phyloP scores from a whole-genome alignment of 2,329 filamentous ascomycete species.

The Blastomyces silverae region DNA sequence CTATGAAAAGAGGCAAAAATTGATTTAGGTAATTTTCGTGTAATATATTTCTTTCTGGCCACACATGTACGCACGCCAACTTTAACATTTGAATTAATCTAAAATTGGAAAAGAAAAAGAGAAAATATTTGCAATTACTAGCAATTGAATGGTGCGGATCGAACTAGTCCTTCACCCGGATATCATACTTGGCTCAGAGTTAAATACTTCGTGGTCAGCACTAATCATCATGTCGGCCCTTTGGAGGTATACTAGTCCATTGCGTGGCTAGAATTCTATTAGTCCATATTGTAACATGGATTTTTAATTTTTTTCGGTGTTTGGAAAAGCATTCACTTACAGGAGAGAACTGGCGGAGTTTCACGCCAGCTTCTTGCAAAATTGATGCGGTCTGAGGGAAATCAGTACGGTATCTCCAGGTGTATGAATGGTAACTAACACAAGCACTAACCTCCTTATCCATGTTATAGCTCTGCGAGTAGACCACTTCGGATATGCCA shows the following conservation, averaged over 20 bases:
- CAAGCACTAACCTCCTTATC: constrained; percentile 55
- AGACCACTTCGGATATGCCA: constrained; percentile 91
- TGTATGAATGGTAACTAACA: background rate
- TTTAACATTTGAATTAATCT: background rate
- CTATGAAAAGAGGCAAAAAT: no score
- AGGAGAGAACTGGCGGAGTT: constrained; percentile 78
- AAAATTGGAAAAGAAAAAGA: background rate
- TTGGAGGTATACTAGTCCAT: constrained; percentile 58
- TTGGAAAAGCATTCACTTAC: constrained; percentile 46
- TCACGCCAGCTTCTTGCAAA: constrained; percentile 75
- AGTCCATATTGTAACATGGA: constrained; percentile 13
- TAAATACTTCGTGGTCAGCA: constrained; percentile 3
- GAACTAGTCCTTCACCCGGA: no score
- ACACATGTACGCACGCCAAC: no score
- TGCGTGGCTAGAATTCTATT: constrained; percentile 48
- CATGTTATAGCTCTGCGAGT: constrained; percentile 91
- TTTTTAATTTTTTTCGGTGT: constrained; percentile 1
- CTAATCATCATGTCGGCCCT: constrained; percentile 25
- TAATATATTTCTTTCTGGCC: no score
- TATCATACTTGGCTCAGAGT: constrained; percentile 3
- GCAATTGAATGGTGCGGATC: background rate
- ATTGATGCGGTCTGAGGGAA: constrained; percentile 60
- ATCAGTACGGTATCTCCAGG: constrained; percentile 16
- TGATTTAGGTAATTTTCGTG: no score
- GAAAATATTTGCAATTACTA: background rate